These are phyloP conservation scores for Priceomyces medius DNA, from an alignment of 805 yeast genomes.

Conservation along the genomic window DNA sequence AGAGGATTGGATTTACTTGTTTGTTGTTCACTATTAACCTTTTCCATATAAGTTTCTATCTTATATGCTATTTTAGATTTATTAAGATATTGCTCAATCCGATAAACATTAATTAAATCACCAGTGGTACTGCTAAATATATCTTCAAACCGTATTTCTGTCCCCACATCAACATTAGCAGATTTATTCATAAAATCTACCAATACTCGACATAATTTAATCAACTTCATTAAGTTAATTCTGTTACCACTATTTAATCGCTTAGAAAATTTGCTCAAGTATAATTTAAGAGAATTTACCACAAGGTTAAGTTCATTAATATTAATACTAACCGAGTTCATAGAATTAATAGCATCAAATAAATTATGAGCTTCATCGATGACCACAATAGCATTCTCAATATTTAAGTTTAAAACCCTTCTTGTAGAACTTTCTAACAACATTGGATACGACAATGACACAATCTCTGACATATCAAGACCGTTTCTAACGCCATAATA, in stretches of 20 bases:
- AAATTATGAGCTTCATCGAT: conserved; percentile 94
- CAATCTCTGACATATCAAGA: conserved; percentile 61
- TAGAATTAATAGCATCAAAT: conserved; percentile 67
- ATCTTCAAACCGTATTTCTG: conserved; percentile 48
- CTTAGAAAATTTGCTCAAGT: conserved; percentile 58
- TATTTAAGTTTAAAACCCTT: conserved; percentile 53
- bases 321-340: conserved; percentile 64
- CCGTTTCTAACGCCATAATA: conserved; percentile 72
- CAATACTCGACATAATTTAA: conserved; percentile 54
- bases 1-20: conserved; percentile 47
- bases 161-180: conserved; percentile 47
- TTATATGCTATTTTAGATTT: conserved; percentile 80
- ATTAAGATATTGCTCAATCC: conserved; percentile 60
- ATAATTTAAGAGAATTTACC: conserved; percentile 49
- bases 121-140: conserved; percentile 61
- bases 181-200: conserved; percentile 43
- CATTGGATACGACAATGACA: conserved; percentile 84
- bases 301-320: conserved; percentile 47
- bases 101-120: conserved; percentile 69
- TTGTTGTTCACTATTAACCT: conserved; percentile 10
- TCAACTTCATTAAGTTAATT: conserved; percentile 62
- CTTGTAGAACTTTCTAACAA: conserved; percentile 63
- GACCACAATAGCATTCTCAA: conserved; percentile 66
- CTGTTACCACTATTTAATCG: conserved; percentile 71
- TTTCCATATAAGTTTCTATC: conserved; percentile 66